Percentiles rank a stretch among this genome's conserved stretches.
Conservation (phyloP, 805 yeast species). For the Limtongia smithiae region DNA sequence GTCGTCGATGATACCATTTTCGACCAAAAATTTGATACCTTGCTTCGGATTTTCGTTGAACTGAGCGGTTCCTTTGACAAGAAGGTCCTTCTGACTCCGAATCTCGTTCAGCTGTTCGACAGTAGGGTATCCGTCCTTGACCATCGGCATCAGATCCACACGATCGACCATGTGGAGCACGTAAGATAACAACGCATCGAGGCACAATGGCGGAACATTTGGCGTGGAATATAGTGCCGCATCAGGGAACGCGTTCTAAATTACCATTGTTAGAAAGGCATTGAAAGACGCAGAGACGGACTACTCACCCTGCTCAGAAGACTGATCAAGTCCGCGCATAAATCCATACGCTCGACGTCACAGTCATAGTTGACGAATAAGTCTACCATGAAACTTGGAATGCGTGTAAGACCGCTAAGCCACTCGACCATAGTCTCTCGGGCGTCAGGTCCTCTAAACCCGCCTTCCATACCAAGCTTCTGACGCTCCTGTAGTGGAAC, state of each 20-base stretch:
- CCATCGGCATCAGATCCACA: slow-evolving; percentile 23
- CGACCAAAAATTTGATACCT: slow-evolving; percentile 65
- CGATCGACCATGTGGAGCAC: slow-evolving; percentile 25
- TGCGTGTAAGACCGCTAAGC: slow-evolving; percentile 56
- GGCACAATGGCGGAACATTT: slow-evolving; percentile 86
- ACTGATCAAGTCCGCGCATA: slow-evolving; percentile 63
- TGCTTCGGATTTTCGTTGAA: slow-evolving; percentile 77
- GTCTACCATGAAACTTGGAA: slow-evolving; percentile 71
- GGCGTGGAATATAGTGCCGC: slow-evolving; percentile 75
- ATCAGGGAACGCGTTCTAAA: slow-evolving; percentile 69
- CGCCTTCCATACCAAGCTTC: slow-evolving; percentile 27
- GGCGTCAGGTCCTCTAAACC: slow-evolving; percentile 30
- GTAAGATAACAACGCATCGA: slow-evolving; percentile 75
- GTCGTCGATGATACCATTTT: slow-evolving; percentile 58
- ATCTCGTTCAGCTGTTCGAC: slow-evolving; percentile 15
- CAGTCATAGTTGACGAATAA: slow-evolving; percentile 85
- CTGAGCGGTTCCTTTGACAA: slow-evolving; percentile 66
- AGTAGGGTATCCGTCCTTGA: slow-evolving; percentile 11
- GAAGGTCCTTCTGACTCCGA: slow-evolving; percentile 58
- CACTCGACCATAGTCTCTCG: slow-evolving; percentile 85
- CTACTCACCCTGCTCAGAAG: slow-evolving; percentile 54
- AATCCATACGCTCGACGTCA: slow-evolving; percentile 78
- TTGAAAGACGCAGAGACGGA: background rate
- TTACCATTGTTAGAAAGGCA: background rate
- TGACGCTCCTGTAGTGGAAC: slow-evolving; percentile 25